Evolutionary conservation across 2,329 filamentous ascomycete species (phyloP).

Genomic region (Phoma sp.): DNA sequence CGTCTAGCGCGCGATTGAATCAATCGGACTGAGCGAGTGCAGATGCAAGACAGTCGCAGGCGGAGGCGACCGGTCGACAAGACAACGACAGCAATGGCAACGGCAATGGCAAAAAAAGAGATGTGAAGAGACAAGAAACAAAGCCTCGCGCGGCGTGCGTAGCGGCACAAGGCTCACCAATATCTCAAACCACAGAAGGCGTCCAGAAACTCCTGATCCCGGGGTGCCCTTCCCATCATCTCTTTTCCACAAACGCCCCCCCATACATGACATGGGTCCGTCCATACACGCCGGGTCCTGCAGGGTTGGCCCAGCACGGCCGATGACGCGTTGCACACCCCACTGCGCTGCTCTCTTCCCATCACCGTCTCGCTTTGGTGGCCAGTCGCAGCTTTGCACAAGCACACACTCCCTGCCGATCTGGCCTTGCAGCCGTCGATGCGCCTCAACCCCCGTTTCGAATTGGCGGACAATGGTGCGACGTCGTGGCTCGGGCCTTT

Average conservation of each 20-base stretch:
- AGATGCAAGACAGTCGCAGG: conserved; percentile 7
- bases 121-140: conserved; percentile 7
- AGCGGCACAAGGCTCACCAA: conserved; percentile 3
- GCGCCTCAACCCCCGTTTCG: conserved; percentile 9
- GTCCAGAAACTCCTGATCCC: conserved; percentile 10
- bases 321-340: conserved; percentile 17
- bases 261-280: conserved; percentile 4
- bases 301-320: conserved; percentile 12
- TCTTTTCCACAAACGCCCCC: neutral
- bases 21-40: neutral
- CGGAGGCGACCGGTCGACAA: neutral
- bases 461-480: conserved; percentile 9
- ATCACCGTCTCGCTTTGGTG: neutral
- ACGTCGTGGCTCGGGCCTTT: conserved; percentile 11
- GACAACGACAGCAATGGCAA: neutral
- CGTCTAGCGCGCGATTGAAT: neutral
- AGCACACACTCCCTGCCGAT: conserved; percentile 9
- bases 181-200: conserved; percentile 10
- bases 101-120: neutral
- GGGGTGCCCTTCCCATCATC: conserved; percentile 1
- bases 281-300: conserved; percentile 1
- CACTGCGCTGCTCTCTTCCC: neutral
- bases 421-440: neutral
- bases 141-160: neutral
- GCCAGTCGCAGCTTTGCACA: conserved; percentile 1